These are phyloP conservation scores for Exophiala calicioides DNA, from an alignment of 2,329 filamentous ascomycete genomes.

Conservation along the genomic window DNA sequence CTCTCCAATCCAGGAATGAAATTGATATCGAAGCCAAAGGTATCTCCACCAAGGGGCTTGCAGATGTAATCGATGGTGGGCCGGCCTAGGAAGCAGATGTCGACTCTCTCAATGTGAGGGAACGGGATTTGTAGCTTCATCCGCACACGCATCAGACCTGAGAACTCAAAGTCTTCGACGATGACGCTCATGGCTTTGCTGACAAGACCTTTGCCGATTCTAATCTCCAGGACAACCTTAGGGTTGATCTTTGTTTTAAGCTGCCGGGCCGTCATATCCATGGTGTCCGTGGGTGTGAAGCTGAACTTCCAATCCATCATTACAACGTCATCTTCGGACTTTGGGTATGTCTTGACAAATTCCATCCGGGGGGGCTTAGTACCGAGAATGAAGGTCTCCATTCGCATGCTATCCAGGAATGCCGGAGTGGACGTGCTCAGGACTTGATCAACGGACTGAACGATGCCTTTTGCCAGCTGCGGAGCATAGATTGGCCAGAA, in stretches of 20 bases:
- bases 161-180: slow-evolving; percentile 96
- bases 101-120: slow-evolving; percentile 90
- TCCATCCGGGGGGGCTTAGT: slow-evolving; percentile 95
- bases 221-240: slow-evolving; percentile 91
- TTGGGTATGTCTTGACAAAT: slow-evolving; percentile 97
- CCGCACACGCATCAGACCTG: slow-evolving; percentile 93
- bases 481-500: slow-evolving; percentile 99
- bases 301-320: slow-evolving; percentile 99
- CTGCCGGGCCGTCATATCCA: slow-evolving; percentile 87
- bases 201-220: slow-evolving; percentile 92
- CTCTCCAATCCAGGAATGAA: slow-evolving; percentile 92
- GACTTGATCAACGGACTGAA: slow-evolving; percentile 93
- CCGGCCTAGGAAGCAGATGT: slow-evolving; percentile 89
- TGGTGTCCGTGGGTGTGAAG: slow-evolving; percentile 92
- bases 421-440: slow-evolving; percentile 87
- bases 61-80: slow-evolving; percentile 95
- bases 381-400: slow-evolving; percentile 91
- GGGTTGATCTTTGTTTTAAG: slow-evolving; percentile 95
- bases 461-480: slow-evolving; percentile 85
- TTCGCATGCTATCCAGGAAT: slow-evolving; percentile 88
- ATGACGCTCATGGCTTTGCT: slow-evolving; percentile 97
- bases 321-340: slow-evolving; percentile 90
- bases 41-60: slow-evolving; percentile 94
- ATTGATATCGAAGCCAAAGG: slow-evolving; percentile 96
- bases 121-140: slow-evolving; percentile 96